Evolutionary conservation across 2,329 filamentous ascomycete genomes (phyloP).

Genomic region (Hymenoscyphus scutula): DNA sequence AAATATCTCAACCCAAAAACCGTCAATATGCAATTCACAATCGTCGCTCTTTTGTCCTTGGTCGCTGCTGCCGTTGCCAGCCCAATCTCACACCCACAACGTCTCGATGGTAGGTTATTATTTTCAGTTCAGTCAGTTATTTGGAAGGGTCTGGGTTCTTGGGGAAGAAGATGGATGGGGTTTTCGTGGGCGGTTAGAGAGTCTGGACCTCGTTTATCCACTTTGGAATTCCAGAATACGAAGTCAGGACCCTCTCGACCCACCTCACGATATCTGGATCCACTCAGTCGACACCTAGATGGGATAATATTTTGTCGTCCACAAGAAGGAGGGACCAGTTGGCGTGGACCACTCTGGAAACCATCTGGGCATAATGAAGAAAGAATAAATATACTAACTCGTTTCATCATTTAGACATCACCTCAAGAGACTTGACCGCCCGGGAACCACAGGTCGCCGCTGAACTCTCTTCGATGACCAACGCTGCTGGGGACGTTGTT

Average conservation of each 20-base stretch:
- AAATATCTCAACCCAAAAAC: conserved; percentile 15
- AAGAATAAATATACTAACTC: background rate
- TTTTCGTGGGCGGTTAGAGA: background rate
- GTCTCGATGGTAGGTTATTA: conserved; percentile 27
- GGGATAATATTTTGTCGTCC: background rate
- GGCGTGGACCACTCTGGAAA: background rate
- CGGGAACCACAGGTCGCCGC: conserved; percentile 16
- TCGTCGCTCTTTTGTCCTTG: conserved; percentile 31
- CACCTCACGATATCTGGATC: conserved; percentile 1
- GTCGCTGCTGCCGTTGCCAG: conserved; percentile 31
- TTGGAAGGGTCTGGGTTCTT: conserved; percentile 6
- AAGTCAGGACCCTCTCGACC: background rate
- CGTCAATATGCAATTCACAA: conserved; percentile 34
- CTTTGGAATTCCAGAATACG: background rate
- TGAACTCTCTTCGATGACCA: conserved; percentile 29
- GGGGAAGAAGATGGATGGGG: background rate
- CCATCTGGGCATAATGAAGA: background rate
- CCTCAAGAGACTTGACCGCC: background rate
- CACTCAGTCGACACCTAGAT: conserved; percentile 6
- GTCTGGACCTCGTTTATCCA: background rate
- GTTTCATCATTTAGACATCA: background rate
- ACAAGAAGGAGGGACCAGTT: background rate
- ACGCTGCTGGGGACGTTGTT: conserved; percentile 29
- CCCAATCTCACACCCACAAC: conserved; percentile 23
- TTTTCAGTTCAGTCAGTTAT: background rate